Evolutionary conservation across 2,329 filamentous ascomycete genomes (phyloP).

Genomic region (Lomentospora prolificans): DNA sequence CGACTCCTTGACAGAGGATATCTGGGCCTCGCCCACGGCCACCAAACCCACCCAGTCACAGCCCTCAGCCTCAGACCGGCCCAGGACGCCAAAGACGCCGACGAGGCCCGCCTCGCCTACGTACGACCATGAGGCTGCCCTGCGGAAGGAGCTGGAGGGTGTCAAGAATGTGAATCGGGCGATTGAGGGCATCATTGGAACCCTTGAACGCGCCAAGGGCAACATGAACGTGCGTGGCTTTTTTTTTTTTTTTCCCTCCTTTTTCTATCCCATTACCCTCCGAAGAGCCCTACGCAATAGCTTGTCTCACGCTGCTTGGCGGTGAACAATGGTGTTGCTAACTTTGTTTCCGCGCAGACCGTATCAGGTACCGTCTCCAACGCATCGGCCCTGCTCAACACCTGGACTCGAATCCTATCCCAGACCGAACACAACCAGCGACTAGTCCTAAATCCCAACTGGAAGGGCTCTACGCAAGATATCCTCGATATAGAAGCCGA

Average conservation of each 20-base stretch:
- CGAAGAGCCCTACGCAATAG: background rate
- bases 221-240: conserved; percentile 60
- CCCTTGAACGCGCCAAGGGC: conserved; percentile 59
- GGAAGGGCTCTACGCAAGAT: conserved; percentile 84
- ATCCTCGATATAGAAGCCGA: conserved; percentile 80
- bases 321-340: background rate
- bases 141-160: conserved; percentile 72
- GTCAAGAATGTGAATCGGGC: conserved; percentile 80
- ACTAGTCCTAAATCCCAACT: conserved; percentile 75
- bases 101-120: conserved; percentile 31
- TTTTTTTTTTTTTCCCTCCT: background rate
- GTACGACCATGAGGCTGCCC: conserved; percentile 49
- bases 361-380: conserved; percentile 79
- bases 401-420: conserved; percentile 90
- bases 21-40: conserved; percentile 34
- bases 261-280: background rate
- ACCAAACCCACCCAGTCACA: conserved; percentile 19
- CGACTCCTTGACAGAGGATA: conserved; percentile 36
- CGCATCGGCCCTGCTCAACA: conserved; percentile 81
- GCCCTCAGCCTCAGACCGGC: conserved; percentile 36
- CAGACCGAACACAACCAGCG: conserved; percentile 97
- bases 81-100: conserved; percentile 36
- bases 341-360: conserved; percentile 39
- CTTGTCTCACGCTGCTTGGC: conserved; percentile 1
- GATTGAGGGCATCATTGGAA: conserved; percentile 68